Evolutionary conservation across 352 stramenopile species (phyloP), one percentile per base, ranked within the genome.

Genomic region (Halophytophthora polymorphica): DNA sequence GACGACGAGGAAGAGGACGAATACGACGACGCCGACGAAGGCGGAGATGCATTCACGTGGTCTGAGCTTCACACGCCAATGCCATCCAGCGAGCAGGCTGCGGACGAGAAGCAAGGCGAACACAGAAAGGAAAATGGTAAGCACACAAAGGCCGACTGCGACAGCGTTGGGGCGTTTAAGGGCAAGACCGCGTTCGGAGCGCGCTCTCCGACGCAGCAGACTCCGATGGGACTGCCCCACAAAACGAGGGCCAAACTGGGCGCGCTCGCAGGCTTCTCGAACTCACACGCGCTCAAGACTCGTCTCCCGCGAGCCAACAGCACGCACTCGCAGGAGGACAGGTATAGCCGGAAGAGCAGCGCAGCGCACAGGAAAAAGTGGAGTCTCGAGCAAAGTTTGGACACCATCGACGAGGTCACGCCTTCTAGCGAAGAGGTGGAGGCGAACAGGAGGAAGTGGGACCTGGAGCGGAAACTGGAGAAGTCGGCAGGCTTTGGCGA

Each of bases 1-100:
- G 64, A 69, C 25, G 56, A 58, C 18, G 58, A 54, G 1, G 64
- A 72, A 3, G 49, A 68, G 13, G 60, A 77, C 22, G 51, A 59
- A 38, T 39, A 54, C 23, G 62, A 62, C 14, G 42, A 64, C 21
- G 6, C 22, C 7, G 18, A 22, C 12, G 15, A 55, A 25, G 54
- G 51, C n/a, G 33, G 51, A 42, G 45, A 58, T 31, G 35, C 36
- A 34, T 61, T 48, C 8, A 45, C 3, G 39, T 70, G 68, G 45
- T 58, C 58, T 53, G 44, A 66, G 15, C 23, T 71, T 29, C 40
- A 52, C 17, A 58, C 58, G 48, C 61, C 56, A 7, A 40, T 42
- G 14, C 40, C 43, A 23, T 21, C 28, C 4, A 17, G 21, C 14
- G 6, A 29, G 14, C 25, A 21, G 13, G 18, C 13, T 25, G 13